phyloP scores from a whole-genome alignment of 306 rosid species.

The Castanea crenata region DNA sequence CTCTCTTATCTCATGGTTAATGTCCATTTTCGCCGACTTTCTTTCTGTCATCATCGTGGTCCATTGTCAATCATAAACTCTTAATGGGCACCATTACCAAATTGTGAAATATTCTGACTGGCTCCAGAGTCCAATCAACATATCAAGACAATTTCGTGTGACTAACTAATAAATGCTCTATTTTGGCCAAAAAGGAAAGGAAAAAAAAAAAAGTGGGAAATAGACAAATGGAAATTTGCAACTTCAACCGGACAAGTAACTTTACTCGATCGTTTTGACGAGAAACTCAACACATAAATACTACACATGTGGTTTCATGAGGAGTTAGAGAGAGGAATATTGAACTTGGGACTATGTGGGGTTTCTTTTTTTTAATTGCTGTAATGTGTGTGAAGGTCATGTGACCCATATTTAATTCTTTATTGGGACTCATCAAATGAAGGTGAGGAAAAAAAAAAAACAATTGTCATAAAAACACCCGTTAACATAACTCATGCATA shows the following conservation, averaged over 20 bases:
- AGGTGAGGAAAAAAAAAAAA: no score
- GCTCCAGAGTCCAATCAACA: neutral
- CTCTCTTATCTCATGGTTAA: neutral
- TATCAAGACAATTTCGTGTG: no score
- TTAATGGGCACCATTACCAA: neutral
- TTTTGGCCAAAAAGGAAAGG: no score
- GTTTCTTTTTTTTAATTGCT: neutral
- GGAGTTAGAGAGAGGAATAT: neutral
- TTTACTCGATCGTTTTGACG: slow-evolving; percentile 5
- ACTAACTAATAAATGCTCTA: no score
- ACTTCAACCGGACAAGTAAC: neutral
- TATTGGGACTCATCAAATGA: slow-evolving; percentile 2
- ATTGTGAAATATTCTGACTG: neutral
- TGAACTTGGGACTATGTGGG: neutral
- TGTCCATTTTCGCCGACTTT: neutral
- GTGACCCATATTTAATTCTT: neutral
- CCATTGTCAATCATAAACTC: neutral
- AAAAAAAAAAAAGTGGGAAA: no score
- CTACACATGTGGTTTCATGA: neutral
- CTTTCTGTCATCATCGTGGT: neutral
- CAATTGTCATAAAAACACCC: fast-evolving
- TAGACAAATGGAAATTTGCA: no score
- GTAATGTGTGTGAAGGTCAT: neutral
- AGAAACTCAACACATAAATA: neutral
- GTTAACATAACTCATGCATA: no score